These are phyloP conservation scores for Paecilomyces formosus DNA, from an alignment of 2,329 filamentous ascomycete genomes.

Conservation along the genomic window DNA sequence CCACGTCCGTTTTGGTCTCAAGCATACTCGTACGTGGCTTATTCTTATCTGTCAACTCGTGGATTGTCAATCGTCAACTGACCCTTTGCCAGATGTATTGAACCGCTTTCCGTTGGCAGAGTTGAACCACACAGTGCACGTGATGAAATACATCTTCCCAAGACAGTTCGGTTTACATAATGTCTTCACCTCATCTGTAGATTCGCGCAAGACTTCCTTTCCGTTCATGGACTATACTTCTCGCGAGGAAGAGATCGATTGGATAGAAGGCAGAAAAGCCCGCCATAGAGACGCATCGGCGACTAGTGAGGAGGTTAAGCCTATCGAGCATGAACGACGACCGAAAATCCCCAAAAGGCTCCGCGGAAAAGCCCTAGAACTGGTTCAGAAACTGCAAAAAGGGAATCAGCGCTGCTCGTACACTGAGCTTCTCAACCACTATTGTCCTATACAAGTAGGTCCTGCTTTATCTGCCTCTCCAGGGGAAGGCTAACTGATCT, in stretches of 20 bases:
- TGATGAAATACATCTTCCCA: conserved; percentile 92
- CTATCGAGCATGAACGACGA: neutral
- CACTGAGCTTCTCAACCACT: conserved; percentile 65
- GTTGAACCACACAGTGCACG: conserved; percentile 52
- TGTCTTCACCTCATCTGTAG: conserved; percentile 68
- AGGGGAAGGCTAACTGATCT: neutral
- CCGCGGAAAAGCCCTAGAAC: conserved; percentile 50
- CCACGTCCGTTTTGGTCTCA: conserved; percentile 63
- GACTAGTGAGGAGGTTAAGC: conserved; percentile 4
- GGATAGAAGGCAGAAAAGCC: conserved; percentile 10
- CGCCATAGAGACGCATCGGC: neutral
- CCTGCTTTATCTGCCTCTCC: conserved; percentile 11
- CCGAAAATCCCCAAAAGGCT: conserved; percentile 43
- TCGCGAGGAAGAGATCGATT: conserved; percentile 70
- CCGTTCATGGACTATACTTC: conserved; percentile 77
- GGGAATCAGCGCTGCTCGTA: conserved; percentile 73
- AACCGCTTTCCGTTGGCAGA: conserved; percentile 55
- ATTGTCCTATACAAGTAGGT: conserved; percentile 59
- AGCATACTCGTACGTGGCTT: conserved; percentile 65
- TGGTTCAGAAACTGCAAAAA: conserved; percentile 63
- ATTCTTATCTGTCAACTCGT: neutral
- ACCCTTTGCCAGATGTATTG: conserved; percentile 59
- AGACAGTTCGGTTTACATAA: conserved; percentile 86
- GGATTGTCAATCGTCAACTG: neutral
- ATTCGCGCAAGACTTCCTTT: conserved; percentile 60